Evolutionary conservation across 345 rosid species (phyloP).

Genomic region (Mangifera indica): DNA sequence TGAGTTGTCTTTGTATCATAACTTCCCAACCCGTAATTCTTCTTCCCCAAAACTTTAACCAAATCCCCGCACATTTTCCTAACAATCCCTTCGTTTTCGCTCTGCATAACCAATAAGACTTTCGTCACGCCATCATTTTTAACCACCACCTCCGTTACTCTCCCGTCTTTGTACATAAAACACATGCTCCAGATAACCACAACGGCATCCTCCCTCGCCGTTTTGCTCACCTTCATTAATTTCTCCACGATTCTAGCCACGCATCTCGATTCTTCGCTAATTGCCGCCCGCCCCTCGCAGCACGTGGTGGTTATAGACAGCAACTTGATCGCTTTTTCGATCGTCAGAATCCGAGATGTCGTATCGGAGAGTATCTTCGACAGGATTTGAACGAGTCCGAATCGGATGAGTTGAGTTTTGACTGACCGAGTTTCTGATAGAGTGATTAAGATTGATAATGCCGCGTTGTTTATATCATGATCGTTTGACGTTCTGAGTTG

Average conservation of each 20-base stretch:
- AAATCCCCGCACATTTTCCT: conserved; percentile 47
- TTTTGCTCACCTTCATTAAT: conserved; percentile 35
- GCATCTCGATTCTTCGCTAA: conserved; percentile 37
- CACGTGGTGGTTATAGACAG: conserved; percentile 29
- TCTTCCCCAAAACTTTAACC: conserved; percentile 41
- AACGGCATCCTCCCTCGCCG: conserved; percentile 47
- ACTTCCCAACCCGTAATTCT: conserved; percentile 21
- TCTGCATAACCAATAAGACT: conserved; percentile 49
- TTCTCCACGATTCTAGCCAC: conserved; percentile 40
- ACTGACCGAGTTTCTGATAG: conserved; percentile 32
- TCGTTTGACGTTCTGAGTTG: conserved; percentile 23
- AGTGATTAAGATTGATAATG: conserved; percentile 32
- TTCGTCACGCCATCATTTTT: conserved; percentile 43
- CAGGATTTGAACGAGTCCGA: conserved; percentile 34
- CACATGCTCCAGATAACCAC: conserved; percentile 51
- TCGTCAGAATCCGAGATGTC: conserved; percentile 10
- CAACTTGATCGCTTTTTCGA: conserved; percentile 40
- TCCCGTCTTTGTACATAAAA: conserved; percentile 36
- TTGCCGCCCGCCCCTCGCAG: conserved; percentile 42
- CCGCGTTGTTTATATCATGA: conserved; percentile 28
- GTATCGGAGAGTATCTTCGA: conserved; percentile 25
- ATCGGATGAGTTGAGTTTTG: conserved; percentile 32
- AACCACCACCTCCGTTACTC: conserved; percentile 36
- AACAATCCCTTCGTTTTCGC: conserved; percentile 38
- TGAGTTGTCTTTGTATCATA: conserved; percentile 45